These are phyloP conservation scores for Chenopodium berlandieri DNA, from an alignment of 148 eudicot species.

Conservation along the genomic window DNA sequence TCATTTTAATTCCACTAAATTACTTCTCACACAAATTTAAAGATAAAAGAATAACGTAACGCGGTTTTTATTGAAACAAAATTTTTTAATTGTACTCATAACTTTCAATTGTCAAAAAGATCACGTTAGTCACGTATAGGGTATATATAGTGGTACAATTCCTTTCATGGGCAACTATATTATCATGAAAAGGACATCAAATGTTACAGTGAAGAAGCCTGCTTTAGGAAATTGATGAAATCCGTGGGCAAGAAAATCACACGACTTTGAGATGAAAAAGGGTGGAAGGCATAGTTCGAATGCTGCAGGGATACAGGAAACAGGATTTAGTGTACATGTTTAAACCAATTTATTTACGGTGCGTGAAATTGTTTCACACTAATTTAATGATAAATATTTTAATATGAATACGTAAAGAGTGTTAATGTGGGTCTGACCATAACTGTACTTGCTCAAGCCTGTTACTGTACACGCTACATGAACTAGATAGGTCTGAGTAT, in stretches of 20 bases:
- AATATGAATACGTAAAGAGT: no score
- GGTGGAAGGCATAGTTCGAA: neutral
- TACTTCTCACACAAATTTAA: no score
- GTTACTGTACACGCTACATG: no score
- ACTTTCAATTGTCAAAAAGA: neutral
- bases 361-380: no score
- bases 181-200: slow-evolving; percentile 7
- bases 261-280: neutral
- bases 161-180: neutral
- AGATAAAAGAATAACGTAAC: no score
- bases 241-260: neutral
- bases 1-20: no score
- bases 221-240: neutral
- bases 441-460: no score
- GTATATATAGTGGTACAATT: neutral
- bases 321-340: no score
- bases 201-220: neutral
- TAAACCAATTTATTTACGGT: no score
- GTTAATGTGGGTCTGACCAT: no score
- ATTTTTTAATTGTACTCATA: neutral
- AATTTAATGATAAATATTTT: no score
- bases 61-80: neutral
- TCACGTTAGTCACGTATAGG: neutral
- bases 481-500: no score
- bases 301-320: neutral